These are phyloP conservation scores for Leishmania amazonensis DNA, from an alignment of 208 protist species.

Conservation along the genomic window DNA sequence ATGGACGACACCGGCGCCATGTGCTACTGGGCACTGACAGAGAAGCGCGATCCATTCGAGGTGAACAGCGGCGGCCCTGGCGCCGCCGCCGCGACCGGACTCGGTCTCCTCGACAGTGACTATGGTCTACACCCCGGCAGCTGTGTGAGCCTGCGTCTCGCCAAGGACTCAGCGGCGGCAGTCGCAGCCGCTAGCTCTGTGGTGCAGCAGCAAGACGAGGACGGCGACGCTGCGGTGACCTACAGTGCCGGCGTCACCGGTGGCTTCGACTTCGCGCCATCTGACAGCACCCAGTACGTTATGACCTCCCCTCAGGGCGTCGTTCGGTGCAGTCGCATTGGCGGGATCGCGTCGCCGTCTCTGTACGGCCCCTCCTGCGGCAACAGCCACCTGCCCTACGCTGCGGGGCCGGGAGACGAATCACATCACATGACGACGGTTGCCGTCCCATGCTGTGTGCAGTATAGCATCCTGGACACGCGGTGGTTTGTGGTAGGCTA, in stretches of 20 bases:
- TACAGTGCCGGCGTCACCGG: conserved; percentile 19
- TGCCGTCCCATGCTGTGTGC: conserved; percentile 59
- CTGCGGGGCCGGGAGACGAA: neutral
- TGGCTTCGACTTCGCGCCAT: conserved; percentile 62
- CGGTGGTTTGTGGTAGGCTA: conserved; percentile 78
- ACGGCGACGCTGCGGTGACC: neutral
- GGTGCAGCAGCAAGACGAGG: neutral
- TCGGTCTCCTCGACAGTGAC: conserved; percentile 53
- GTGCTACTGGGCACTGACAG: conserved; percentile 75
- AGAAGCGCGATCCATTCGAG: conserved; percentile 42
- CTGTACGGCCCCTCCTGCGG: conserved; percentile 51
- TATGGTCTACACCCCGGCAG: conserved; percentile 54
- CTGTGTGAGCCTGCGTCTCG: conserved; percentile 47
- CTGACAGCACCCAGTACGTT: conserved; percentile 70
- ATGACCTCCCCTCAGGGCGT: conserved; percentile 62
- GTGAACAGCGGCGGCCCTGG: neutral
- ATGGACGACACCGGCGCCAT: conserved; percentile 54
- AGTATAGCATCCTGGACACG: conserved; percentile 61
- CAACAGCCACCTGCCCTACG: conserved; percentile 30
- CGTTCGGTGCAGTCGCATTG: conserved; percentile 64
- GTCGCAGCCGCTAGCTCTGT: neutral
- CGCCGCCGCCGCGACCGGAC: neutral
- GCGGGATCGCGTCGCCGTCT: conserved; percentile 68
- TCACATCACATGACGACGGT: conserved; percentile 9
- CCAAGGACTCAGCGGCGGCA: conserved; percentile 20